phyloP scores from a whole-genome alignment of 2,329 filamentous ascomycete genomes.

The Fragosphaeria purpurea region DNA sequence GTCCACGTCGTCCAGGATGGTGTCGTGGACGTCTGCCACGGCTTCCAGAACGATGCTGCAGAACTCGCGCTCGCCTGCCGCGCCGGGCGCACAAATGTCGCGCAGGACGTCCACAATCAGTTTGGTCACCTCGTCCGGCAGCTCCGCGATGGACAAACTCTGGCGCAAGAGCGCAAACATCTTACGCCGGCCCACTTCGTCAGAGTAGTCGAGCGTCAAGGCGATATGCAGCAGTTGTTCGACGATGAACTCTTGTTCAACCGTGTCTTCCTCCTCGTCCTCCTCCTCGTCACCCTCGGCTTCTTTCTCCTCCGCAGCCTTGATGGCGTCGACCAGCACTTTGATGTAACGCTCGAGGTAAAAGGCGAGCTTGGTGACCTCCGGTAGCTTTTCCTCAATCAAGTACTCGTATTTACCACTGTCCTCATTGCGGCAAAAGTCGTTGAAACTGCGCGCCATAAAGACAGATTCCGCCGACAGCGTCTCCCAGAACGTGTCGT shows the following conservation, averaged over 20 bases:
- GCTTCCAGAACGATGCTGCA: conserved; percentile 82
- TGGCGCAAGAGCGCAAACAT: conserved; percentile 91
- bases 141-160: conserved; percentile 70
- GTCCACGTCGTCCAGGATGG: conserved; percentile 60
- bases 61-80: conserved; percentile 70
- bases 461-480: conserved; percentile 80
- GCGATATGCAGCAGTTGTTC: conserved; percentile 92
- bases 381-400: conserved; percentile 87
- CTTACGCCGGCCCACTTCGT: conserved; percentile 87
- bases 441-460: conserved; percentile 84
- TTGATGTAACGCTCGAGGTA: conserved; percentile 73
- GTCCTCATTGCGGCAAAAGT: conserved; percentile 70
- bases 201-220: conserved; percentile 88
- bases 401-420: conserved; percentile 65
- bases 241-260: conserved; percentile 89
- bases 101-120: conserved; percentile 74
- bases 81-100: conserved; percentile 67
- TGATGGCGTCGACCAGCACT: conserved; percentile 55
- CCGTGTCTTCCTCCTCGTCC: conserved; percentile 70
- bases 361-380: conserved; percentile 84
- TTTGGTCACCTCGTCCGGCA: conserved; percentile 88
- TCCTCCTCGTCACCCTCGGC: conserved; percentile 51
- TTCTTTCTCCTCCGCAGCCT: conserved; percentile 42
- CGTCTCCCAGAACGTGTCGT: conserved; percentile 70
- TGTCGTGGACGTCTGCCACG: conserved; percentile 93